A percentile compares a stretch with the other conserved stretches of the same genome.
These are phyloP conservation scores for Micractinium sp. DNA, from an alignment of 139 green algal genomes.

Conservation along the genomic window DNA sequence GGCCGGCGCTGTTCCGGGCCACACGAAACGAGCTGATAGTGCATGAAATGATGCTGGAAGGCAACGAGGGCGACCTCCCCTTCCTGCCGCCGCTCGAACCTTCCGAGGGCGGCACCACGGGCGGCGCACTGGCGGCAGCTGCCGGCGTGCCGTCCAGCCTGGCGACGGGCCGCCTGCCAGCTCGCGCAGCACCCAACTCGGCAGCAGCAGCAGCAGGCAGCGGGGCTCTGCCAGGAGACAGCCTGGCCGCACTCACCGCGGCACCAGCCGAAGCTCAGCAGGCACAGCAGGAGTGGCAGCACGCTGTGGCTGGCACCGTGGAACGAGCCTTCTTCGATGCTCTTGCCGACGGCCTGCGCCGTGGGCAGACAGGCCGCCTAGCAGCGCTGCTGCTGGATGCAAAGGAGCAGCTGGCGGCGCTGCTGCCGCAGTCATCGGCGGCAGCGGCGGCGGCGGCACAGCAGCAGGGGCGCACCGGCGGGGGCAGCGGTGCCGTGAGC, in stretches of 20 bases:
- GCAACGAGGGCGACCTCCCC: constrained; percentile 11
- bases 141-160: not conserved
- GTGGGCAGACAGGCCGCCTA: constrained; percentile 21
- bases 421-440: constrained; percentile 23
- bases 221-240: not conserved
- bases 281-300: not conserved
- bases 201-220: not conserved
- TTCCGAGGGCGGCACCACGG: not conserved
- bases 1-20: not conserved
- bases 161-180: not conserved
- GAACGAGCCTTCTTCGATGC: constrained; percentile 18
- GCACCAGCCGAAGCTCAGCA: not conserved
- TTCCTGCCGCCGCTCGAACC: not conserved
- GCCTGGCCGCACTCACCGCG: not conserved
- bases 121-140: not conserved
- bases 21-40: constrained; percentile 10
- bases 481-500: not conserved
- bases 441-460: not conserved
- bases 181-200: not conserved
- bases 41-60: constrained; percentile 5
- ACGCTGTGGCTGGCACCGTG: not conserved
- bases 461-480: not conserved
- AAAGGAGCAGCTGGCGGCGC: constrained; percentile 36
- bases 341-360: constrained; percentile 15
- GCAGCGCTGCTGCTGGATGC: constrained; percentile 38